phyloP scores from a whole-genome alignment of 106 monocot species.

The Allium cepa region DNA sequence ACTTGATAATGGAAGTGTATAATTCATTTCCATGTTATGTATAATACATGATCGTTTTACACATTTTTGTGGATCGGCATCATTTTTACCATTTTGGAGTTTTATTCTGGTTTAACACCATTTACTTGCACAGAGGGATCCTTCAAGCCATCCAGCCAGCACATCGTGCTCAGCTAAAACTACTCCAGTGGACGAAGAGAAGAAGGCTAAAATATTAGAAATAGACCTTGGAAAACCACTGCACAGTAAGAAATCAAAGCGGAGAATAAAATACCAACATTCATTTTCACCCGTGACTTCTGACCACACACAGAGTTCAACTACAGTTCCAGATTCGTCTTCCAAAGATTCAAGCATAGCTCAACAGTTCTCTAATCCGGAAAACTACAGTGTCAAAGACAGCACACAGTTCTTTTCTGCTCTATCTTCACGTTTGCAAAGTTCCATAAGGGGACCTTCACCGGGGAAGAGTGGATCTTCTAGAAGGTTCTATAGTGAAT shows the following conservation, averaged over 20 bases:
- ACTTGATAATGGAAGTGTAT: no score
- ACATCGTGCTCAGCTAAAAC: background rate
- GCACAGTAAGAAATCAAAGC: background rate
- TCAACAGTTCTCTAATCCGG: constrained; percentile 12
- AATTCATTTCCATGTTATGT: no score
- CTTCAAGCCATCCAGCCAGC: no score
- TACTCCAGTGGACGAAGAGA: constrained; percentile 25
- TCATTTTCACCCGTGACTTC: constrained; percentile 8
- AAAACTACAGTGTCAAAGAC: constrained; percentile 7
- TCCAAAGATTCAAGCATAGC: constrained; percentile 30
- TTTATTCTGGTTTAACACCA: no score
- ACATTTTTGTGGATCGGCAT: no score
- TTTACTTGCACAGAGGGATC: no score
- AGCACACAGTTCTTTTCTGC: constrained; percentile 44
- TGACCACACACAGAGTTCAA: constrained; percentile 27
- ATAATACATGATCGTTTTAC: no score
- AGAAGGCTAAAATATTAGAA: constrained; percentile 43
- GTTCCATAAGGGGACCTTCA: constrained; percentile 25
- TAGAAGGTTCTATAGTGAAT: constrained; percentile 25
- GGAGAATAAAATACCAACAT: no score
- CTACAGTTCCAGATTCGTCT: constrained; percentile 25
- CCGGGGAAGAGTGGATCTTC: constrained; percentile 33
- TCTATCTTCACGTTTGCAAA: constrained; percentile 17
- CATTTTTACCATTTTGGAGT: no score
- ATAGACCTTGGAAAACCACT: constrained; percentile 42